Evolutionary conservation across 164 flowering plant genomes (phyloP), one percentile per base, ranked within the genome.

Genomic region (Tinospora cordifolia): DNA sequence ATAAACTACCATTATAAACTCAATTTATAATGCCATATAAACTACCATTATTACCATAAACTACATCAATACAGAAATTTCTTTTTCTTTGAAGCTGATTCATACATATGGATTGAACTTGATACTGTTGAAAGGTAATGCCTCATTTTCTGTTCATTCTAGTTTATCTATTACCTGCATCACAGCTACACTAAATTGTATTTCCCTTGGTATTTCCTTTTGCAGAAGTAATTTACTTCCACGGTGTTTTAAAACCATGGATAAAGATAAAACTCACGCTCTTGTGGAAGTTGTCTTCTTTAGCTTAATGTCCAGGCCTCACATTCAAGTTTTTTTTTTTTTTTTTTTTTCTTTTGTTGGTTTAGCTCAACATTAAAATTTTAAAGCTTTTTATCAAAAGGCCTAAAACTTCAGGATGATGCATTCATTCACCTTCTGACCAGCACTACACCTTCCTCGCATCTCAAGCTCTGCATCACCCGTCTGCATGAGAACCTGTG

Each of bases 381-480:
- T 30, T 30, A 30, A 30, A 30, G 36, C 36, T 30, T 30, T 51
- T 40, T 41, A 1, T 65, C 17, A 10, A 26, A 73, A 39, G 58
- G 8, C 25, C 12, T 66, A 30, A 46, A 6, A 30, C 8, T 8
- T 41, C 0, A 13, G 69, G 22, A 12, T 10, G 11, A 22, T 40
- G 34, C 24, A 22, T 63, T 38, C 47, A 68, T 81, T 75, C 63
- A 85, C 98, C 92, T 94, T 94, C 77, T 94, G 99, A 76, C 99
- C 99, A 73, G 99, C 99, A 84, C 99, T 94, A 76, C 99, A 94
- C 72, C 99, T 82, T 77, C 99, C 98, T 76, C 98, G 87, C 98
- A 94, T 94, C 83, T 94, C 98, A 25, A 94, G 84, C 80, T 92
- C 97, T 8, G 98, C 81, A 81, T 89, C 92, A 78, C 98, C 98